A percentile compares a stretch with the other conserved stretches of the same genome.
These are phyloP conservation scores for Pseudopyrenochaeta lycopersici DNA, from an alignment of 2,329 filamentous ascomycete species.

Conservation along the genomic window DNA sequence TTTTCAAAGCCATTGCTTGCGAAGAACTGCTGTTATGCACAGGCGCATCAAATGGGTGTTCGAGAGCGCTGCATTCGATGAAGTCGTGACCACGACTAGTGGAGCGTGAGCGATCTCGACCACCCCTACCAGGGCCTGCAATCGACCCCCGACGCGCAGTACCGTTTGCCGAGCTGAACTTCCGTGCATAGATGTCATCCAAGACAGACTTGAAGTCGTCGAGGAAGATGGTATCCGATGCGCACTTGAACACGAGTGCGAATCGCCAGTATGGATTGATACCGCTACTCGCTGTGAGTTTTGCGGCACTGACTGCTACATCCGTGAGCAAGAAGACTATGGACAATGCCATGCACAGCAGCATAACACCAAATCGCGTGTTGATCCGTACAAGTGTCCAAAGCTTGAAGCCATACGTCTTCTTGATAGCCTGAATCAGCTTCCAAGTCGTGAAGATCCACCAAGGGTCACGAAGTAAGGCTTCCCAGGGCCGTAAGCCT, in stretches of 20 bases:
- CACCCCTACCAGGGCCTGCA: conserved; percentile 7
- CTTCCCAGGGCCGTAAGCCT: conserved; percentile 43
- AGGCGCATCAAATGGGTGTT: conserved; percentile 4
- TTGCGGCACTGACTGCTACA: conserved; percentile 39
- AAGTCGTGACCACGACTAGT: conserved; percentile 26
- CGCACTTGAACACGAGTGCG: conserved; percentile 48
- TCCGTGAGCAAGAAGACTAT: conserved; percentile 45
- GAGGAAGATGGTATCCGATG: conserved; percentile 47
- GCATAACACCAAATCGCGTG: conserved; percentile 43
- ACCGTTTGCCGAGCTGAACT: conserved; percentile 30
- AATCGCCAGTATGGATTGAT: conserved; percentile 50
- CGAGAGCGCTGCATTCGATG: conserved; percentile 25
- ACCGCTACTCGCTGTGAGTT: conserved; percentile 32
- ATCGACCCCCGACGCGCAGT: conserved; percentile 21
- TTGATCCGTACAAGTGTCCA: conserved; percentile 38
- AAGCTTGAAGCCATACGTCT: conserved; percentile 43
- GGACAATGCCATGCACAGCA: conserved; percentile 44
- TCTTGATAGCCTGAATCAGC: conserved; percentile 41
- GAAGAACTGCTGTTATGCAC: conserved; percentile 11
- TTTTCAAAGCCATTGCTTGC: conserved; percentile 11
- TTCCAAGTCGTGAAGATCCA: conserved; percentile 50
- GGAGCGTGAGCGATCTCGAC: conserved; percentile 22
- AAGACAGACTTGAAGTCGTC: conserved; percentile 49
- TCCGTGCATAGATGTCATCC: conserved; percentile 40
- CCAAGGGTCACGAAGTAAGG: conserved; percentile 44